Percentiles rank a stretch among this genome's conserved stretches.
These are phyloP conservation scores for Hygrophorus pudorinus DNA, from an alignment of 768 basidiomycete genomes.

Conservation along the genomic window DNA sequence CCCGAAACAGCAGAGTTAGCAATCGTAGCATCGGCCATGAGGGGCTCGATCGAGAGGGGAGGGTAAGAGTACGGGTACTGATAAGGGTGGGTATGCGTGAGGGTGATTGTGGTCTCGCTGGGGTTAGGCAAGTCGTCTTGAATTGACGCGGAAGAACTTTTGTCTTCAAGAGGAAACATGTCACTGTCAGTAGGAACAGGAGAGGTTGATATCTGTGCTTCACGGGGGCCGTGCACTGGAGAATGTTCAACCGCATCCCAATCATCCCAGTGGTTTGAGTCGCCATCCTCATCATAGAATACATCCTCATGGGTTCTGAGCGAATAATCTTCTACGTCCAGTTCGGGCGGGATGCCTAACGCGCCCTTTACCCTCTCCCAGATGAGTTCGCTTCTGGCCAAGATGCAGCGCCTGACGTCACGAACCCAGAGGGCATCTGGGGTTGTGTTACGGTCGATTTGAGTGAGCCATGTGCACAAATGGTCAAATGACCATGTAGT, in stretches of 20 bases:
- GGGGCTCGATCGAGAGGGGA: constrained; percentile 38
- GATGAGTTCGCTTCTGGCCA: constrained; percentile 71
- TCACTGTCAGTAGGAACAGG: constrained; percentile 8
- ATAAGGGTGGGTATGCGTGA: constrained; percentile 5
- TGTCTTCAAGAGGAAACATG: too few species aligned
- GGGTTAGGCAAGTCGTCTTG: too few species aligned
- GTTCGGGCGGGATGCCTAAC: constrained; percentile 77
- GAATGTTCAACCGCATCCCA: constrained; percentile 39
- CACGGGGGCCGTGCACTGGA: constrained; percentile 19
- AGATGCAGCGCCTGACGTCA: constrained; percentile 64
- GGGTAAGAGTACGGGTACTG: constrained; percentile 4
- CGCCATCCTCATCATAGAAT: constrained; percentile 23
- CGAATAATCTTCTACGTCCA: constrained; percentile 49
- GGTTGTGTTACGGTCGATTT: constrained; percentile 47
- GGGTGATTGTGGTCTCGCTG: too few species aligned
- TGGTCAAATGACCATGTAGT: constrained; percentile 64
- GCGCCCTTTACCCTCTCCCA: constrained; percentile 90
- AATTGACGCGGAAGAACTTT: too few species aligned
- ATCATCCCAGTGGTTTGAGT: constrained; percentile 36
- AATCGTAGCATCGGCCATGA: constrained; percentile 25
- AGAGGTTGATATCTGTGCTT: constrained; percentile 15
- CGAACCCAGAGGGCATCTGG: constrained; percentile 68
- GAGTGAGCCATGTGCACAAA: constrained; percentile 59
- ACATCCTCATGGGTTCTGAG: constrained; percentile 14
- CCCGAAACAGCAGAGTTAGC: too few species aligned